These are phyloP conservation scores for Terana coerulea DNA, from an alignment of 768 basidiomycete species.

Conservation along the genomic window DNA sequence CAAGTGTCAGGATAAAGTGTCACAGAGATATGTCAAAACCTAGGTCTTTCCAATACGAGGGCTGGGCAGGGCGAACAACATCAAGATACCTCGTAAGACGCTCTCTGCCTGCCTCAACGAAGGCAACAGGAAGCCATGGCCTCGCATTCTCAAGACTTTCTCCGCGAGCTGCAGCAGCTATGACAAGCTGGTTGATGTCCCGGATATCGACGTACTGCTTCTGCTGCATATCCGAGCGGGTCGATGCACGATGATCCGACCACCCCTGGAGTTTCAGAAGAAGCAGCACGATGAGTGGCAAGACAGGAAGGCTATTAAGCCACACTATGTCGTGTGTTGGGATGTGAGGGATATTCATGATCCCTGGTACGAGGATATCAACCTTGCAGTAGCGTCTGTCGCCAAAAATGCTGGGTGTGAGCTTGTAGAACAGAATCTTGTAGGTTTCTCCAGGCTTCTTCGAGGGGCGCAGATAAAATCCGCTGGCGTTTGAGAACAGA, in stretches of 20 bases:
- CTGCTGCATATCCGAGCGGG: conserved; percentile 26
- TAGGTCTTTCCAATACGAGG: not conserved
- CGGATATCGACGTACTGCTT: conserved; percentile 38
- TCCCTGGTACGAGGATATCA: conserved; percentile 30
- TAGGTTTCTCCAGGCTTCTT: conserved; percentile 10
- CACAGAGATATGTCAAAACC: conserved; percentile 7
- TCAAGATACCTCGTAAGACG: not conserved
- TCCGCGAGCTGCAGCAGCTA: conserved; percentile 23
- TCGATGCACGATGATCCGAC: conserved; percentile 29
- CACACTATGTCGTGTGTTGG: conserved; percentile 11
- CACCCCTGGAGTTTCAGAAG: conserved; percentile 32
- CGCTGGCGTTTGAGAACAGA: conserved; percentile 20
- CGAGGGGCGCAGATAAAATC: conserved; percentile 10
- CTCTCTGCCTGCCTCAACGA: not conserved
- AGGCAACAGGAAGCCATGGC: conserved; percentile 6
- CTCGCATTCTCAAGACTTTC: not conserved
- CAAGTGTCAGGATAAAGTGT: no score
- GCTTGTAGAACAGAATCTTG: conserved; percentile 7
- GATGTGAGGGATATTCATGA: conserved; percentile 24
- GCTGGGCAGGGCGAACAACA: not conserved
- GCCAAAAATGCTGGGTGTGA: not conserved
- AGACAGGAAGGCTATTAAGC: conserved; percentile 22
- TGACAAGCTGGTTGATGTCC: conserved; percentile 40
- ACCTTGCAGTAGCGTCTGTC: conserved; percentile 24
- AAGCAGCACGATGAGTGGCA: conserved; percentile 28